A percentile compares a stretch with the other conserved stretches of the same genome.
Evolutionary conservation across 495 filamentous ascomycete genomes (phyloP).

Genomic region (Astrothelium macrocarpum): DNA sequence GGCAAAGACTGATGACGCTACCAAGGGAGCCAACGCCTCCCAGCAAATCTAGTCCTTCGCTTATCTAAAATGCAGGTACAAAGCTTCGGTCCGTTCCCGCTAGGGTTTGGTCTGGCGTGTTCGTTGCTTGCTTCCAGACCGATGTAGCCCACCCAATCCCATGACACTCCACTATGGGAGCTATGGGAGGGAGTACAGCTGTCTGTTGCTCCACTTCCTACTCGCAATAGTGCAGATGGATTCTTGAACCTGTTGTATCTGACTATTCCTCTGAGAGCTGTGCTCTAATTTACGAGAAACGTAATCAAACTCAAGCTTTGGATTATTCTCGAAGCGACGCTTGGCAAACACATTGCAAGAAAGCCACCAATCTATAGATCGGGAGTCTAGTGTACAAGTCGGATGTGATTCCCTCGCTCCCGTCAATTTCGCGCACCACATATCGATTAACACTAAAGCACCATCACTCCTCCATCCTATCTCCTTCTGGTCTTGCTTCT

Average conservation of each 20-base stretch:
- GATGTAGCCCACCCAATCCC: too few relatives aligned
- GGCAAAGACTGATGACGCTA: not conserved
- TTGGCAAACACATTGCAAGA: not conserved
- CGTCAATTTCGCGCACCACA: not conserved
- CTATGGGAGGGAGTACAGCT: too few relatives aligned
- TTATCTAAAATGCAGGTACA: constrained; percentile 4
- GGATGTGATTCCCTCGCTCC: not conserved
- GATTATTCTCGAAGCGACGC: too few relatives aligned
- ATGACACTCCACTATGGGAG: too few relatives aligned
- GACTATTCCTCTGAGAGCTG: too few relatives aligned
- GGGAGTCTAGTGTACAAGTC: not conserved
- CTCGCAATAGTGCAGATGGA: too few relatives aligned
- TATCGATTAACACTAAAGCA: not conserved
- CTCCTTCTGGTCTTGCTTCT: constrained; percentile 16
- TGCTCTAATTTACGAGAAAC: too few relatives aligned
- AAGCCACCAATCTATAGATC: not conserved
- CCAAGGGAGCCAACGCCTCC: not conserved
- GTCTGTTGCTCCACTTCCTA: too few relatives aligned
- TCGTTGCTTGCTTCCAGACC: too few relatives aligned
- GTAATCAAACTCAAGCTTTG: too few relatives aligned
- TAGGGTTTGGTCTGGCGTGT: too few relatives aligned
- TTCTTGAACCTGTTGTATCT: too few relatives aligned
- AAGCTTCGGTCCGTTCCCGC: not conserved
- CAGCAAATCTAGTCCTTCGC: not conserved
- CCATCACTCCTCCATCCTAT: constrained; percentile 33